These are phyloP conservation scores for Entonaema liquescens DNA, from an alignment of 495 filamentous ascomycete species.

Conservation along the genomic window DNA sequence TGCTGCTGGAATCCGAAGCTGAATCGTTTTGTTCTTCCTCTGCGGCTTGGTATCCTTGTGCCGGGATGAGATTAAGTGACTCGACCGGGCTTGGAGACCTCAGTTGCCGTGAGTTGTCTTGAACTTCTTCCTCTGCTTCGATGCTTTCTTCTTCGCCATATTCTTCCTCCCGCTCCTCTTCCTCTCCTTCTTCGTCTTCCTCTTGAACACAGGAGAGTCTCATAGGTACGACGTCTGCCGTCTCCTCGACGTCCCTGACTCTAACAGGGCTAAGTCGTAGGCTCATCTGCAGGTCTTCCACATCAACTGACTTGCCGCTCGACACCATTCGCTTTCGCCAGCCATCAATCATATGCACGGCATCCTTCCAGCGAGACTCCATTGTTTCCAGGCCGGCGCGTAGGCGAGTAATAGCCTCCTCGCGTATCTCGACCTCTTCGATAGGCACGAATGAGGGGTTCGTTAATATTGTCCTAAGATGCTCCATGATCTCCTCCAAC, in stretches of 20 bases:
- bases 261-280: conserved; percentile 71
- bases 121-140: background rate
- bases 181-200: conserved; percentile 39
- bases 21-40: conserved; percentile 47
- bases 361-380: conserved; percentile 89
- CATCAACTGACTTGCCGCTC: conserved; percentile 79
- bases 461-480: conserved; percentile 82
- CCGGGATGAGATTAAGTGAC: conserved; percentile 48
- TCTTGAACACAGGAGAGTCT: conserved; percentile 50
- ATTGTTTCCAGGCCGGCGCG: conserved; percentile 89
- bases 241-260: conserved; percentile 61
- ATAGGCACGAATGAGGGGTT: conserved; percentile 96
- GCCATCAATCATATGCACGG: conserved; percentile 87
- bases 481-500: conserved; percentile 77
- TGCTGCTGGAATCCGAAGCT: conserved; percentile 59
- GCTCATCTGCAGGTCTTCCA: conserved; percentile 83
- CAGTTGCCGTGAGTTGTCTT: conserved; percentile 19
- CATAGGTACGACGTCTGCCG: conserved; percentile 47
- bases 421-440: conserved; percentile 89
- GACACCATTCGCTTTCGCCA: conserved; percentile 87
- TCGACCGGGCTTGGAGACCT: conserved; percentile 39
- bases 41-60: conserved; percentile 42
- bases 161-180: conserved; percentile 33
- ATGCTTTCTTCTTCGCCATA: background rate
- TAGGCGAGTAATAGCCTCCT: conserved; percentile 85